phyloP scores from a whole-genome alignment of 805 yeast species.

The Cyberlindnera mycetangii region DNA sequence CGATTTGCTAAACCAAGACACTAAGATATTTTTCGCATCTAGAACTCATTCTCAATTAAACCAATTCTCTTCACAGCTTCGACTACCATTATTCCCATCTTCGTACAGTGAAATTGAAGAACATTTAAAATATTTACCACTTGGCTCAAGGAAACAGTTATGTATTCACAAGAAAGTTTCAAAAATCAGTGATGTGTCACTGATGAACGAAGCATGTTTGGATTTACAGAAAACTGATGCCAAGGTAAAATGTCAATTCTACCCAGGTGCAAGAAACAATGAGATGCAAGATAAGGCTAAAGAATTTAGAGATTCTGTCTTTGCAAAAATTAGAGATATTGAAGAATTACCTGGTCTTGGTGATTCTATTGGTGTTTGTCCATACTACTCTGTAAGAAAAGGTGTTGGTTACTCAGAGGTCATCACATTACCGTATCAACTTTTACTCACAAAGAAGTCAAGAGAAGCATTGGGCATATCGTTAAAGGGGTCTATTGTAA shows the following conservation, averaged over 20 bases:
- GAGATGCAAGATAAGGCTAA: conserved; percentile 27
- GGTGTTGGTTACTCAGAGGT: conserved; percentile 63
- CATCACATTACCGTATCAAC: conserved; percentile 82
- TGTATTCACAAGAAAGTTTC: conserved; percentile 70
- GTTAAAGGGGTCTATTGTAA: conserved; percentile 60
- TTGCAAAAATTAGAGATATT: conserved; percentile 51
- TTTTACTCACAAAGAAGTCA: conserved; percentile 58
- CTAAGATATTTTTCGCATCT: conserved; percentile 68
- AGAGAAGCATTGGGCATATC: conserved; percentile 58
- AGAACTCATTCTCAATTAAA: conserved; percentile 87
- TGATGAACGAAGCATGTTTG: conserved; percentile 77
- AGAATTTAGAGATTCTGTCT: conserved; percentile 46
- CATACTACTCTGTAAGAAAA: conserved; percentile 72
- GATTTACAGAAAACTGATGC: conserved; percentile 54
- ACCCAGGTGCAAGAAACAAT: conserved; percentile 32
- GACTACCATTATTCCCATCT: conserved; percentile 60
- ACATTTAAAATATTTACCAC: conserved; percentile 61
- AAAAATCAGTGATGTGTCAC: conserved; percentile 42
- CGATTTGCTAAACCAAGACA: conserved; percentile 30
- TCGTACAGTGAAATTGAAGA: conserved; percentile 48
- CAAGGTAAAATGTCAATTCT: conserved; percentile 38
- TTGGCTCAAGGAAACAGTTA: conserved; percentile 82
- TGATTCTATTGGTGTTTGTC: conserved; percentile 55
- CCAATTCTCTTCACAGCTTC: conserved; percentile 75
- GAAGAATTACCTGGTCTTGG: conserved; percentile 75